phyloP scores from a whole-genome alignment of 495 filamentous ascomycete species.

The Annulohypoxylon bovei region DNA sequence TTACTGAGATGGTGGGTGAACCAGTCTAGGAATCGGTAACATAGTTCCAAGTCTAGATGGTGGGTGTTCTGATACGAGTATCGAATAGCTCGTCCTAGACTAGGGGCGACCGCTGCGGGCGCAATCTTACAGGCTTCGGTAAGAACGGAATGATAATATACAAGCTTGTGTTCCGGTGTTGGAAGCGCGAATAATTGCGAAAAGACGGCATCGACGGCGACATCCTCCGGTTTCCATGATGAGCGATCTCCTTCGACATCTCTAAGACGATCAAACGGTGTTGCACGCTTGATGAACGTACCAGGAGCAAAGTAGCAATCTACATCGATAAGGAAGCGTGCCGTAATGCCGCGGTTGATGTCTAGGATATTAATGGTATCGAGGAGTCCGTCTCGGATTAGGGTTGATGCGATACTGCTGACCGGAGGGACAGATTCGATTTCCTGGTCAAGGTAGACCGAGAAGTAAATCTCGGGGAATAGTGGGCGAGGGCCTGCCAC shows the following conservation, averaged over 20 bases:
- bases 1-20: conserved; percentile 98
- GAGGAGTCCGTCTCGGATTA: conserved; percentile 85
- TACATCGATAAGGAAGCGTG: conserved; percentile 89
- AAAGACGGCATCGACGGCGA: conserved; percentile 96
- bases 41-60: conserved; percentile 85
- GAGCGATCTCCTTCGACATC: conserved; percentile 76
- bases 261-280: conserved; percentile 85
- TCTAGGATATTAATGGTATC: conserved; percentile 95
- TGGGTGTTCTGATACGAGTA: conserved; percentile 85
- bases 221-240: conserved; percentile 98
- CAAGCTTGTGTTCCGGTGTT: conserved; percentile 87
- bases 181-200: conserved; percentile 92
- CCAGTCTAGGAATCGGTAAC: conserved; percentile 93
- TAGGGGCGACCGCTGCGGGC: conserved; percentile 94
- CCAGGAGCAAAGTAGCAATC: conserved; percentile 91
- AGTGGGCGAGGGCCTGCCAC: conserved; percentile 76
- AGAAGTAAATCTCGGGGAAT: conserved; percentile 93
- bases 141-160: conserved; percentile 94
- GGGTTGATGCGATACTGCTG: conserved; percentile 76
- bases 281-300: conserved; percentile 92
- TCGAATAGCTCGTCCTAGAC: conserved; percentile 90
- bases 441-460: conserved; percentile 88
- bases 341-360: conserved; percentile 87
- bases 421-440: conserved; percentile 88
- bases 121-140: conserved; percentile 96